Base-by-base conservation (phyloP, 192 early-diverging fungal genomes). In the Rhizophagus sp. region DNA sequence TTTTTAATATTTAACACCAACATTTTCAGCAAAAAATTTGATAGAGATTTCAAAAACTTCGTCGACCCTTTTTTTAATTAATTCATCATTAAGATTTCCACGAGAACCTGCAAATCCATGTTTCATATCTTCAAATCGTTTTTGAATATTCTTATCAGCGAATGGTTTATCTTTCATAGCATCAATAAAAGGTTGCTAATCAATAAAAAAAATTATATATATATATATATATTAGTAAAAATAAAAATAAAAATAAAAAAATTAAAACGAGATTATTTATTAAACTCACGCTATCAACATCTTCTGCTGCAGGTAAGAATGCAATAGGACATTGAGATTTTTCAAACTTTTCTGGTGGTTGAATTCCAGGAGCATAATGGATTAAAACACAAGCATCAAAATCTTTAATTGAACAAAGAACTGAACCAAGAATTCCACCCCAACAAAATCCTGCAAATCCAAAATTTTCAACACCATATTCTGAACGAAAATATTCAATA, bases 151-250 rank as follows among this genome's bases (percentile, higher is more conserved):
- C 25, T 63, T 63, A 10, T 25, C 25, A 63, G 22, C 62, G 25
- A 63, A 63, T 63, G 62, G 62, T 63, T 63, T 63, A 63, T 63
- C 62, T 63, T 63, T 63, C 9, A 63, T 25, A 63, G 41, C 41
- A 44, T 44, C 41, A 44, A 44, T 9, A 44, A 10, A 44, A 44
- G 41, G 41, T 44, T 44, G 41, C 41, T 44, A 44, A 44, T 41
- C 39, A 41, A 30, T 30, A 30, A 30, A 30, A n/a, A n/a, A n/a
- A n/a, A n/a, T n/a, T n/a, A n/a, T n/a, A n/a, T n/a, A n/a, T n/a
- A n/a, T n/a, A n/a, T n/a, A n/a, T n/a, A n/a, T n/a, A n/a, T n/a
- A n/a, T 30, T 30, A 30, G 30, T 30, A 30, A 30, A 30, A 30
- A 30, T 30, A 30, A 30, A 30, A 30, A 30, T 30, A 30, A 30